Evolutionary conservation across 179 eudicot species (phyloP).

Genomic region (Patellifolia procumbens): DNA sequence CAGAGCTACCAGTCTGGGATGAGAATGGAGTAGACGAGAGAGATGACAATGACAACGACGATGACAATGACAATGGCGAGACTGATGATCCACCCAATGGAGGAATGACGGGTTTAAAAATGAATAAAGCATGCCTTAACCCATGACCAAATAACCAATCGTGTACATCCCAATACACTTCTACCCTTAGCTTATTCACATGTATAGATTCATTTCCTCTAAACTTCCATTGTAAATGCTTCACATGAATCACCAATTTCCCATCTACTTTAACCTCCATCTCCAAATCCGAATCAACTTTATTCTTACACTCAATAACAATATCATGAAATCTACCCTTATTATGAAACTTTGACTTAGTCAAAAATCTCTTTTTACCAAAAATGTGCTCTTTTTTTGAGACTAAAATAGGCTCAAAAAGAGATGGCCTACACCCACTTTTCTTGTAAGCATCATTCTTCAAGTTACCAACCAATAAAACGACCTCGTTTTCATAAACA

Average conservation of each 20-base stretch:
- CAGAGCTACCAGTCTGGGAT: conserved; percentile 23
- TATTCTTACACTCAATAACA: conserved; percentile 56
- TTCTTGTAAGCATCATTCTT: conserved; percentile 71
- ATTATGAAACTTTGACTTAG: conserved; percentile 59
- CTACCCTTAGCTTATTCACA: conserved; percentile 54
- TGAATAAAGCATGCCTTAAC: conserved; percentile 68
- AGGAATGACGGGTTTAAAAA: conserved; percentile 53
- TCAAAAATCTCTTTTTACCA: conserved; percentile 60
- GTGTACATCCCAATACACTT: conserved; percentile 90
- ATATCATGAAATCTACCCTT: conserved; percentile 69
- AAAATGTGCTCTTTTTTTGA: conserved; percentile 71
- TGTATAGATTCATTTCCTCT: conserved; percentile 69
- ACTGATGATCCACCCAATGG: conserved; percentile 26
- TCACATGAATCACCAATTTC: conserved; percentile 56
- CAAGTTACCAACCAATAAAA: conserved; percentile 61
- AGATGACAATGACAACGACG: conserved; percentile 15
- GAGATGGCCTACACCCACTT: conserved; percentile 60
- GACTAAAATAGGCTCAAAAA: conserved; percentile 58
- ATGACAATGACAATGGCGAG: conserved; percentile 24
- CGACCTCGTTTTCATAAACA: conserved; percentile 59
- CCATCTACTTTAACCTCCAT: conserved; percentile 86
- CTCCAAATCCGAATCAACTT: conserved; percentile 45
- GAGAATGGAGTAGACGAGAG: conserved; percentile 37
- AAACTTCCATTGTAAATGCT: conserved; percentile 87
- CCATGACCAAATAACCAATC: conserved; percentile 90